A percentile compares a stretch with the other conserved stretches of the same genome.
These are phyloP conservation scores for Angomonas ambiguus DNA, from an alignment of 208 protist species.

Conservation along the genomic window DNA sequence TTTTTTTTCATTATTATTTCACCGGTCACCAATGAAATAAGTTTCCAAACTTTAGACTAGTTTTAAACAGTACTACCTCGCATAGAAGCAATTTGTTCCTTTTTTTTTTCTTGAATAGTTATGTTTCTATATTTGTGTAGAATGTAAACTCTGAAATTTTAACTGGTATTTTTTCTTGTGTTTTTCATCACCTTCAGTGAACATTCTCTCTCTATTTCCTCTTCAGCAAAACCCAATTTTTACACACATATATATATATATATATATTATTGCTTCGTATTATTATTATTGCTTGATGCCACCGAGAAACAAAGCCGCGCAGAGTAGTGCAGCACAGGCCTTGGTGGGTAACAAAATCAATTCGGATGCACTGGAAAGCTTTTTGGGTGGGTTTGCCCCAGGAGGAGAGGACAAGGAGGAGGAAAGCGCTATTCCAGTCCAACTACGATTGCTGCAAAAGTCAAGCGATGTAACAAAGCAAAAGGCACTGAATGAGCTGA, in stretches of 20 bases:
- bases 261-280: conserved; percentile 1
- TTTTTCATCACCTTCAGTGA: conserved; percentile 6
- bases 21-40: not conserved
- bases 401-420: conserved; percentile 15
- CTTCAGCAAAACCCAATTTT: no score
- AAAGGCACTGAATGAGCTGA: conserved; percentile 71
- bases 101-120: not conserved
- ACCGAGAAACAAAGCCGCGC: conserved; percentile 36
- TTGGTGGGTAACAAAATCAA: conserved; percentile 40
- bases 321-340: conserved; percentile 57
- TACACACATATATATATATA: no score
- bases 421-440: conserved; percentile 47
- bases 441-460: conserved; percentile 72
- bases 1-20: not conserved
- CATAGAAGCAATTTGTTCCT: conserved; percentile 6
- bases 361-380: conserved; percentile 46
- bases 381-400: conserved; percentile 57
- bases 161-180: conserved; percentile 15
- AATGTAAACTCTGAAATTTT: not conserved
- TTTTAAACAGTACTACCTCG: not conserved
- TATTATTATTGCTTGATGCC: conserved; percentile 16
- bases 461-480: conserved; percentile 82
- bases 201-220: conserved; percentile 6
- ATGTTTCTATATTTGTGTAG: not conserved
- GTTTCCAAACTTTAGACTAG: no score